These are phyloP conservation scores for Sclerotinia glacialis DNA, from an alignment of 2,329 filamentous ascomycete species.

Conservation along the genomic window DNA sequence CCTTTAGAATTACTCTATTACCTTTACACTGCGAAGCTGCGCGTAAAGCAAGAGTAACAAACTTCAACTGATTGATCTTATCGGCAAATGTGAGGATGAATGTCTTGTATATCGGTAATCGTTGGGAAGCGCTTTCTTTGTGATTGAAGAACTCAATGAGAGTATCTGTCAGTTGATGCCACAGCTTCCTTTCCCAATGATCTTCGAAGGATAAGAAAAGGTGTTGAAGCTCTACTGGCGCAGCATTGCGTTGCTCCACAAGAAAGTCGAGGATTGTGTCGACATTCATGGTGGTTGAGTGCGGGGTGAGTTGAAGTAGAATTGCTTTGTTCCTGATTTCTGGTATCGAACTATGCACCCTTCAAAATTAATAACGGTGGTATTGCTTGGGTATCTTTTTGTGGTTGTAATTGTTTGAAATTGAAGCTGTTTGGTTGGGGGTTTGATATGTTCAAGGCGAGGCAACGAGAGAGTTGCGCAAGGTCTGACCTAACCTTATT, in stretches of 20 bases:
- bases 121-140: slow-evolving; percentile 75
- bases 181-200: slow-evolving; percentile 96
- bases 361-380: background rate
- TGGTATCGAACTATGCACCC: background rate
- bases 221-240: slow-evolving; percentile 82
- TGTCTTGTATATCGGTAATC: slow-evolving; percentile 85
- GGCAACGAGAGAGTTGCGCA: slow-evolving; percentile 23
- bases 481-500: slow-evolving; percentile 17
- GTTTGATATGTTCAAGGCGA: slow-evolving; percentile 23
- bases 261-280: slow-evolving; percentile 92
- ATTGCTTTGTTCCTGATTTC: background rate
- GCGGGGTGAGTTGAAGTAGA: background rate
- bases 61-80: slow-evolving; percentile 98
- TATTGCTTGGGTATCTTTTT: slow-evolving; percentile 15
- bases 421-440: slow-evolving; percentile 17
- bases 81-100: slow-evolving; percentile 96
- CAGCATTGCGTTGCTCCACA: slow-evolving; percentile 80
- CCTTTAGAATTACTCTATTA: slow-evolving; percentile 40
- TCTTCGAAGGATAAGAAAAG: slow-evolving; percentile 92
- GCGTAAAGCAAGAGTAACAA: slow-evolving; percentile 85
- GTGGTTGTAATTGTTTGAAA: slow-evolving; percentile 12
- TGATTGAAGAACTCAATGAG: slow-evolving; percentile 86
- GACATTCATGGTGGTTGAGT: slow-evolving; percentile 63
- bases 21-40: slow-evolving; percentile 81
- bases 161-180: slow-evolving; percentile 94